These are phyloP conservation scores for Gynandropsis gynandra DNA, from an alignment of 345 rosid genomes.

Conservation along the genomic window DNA sequence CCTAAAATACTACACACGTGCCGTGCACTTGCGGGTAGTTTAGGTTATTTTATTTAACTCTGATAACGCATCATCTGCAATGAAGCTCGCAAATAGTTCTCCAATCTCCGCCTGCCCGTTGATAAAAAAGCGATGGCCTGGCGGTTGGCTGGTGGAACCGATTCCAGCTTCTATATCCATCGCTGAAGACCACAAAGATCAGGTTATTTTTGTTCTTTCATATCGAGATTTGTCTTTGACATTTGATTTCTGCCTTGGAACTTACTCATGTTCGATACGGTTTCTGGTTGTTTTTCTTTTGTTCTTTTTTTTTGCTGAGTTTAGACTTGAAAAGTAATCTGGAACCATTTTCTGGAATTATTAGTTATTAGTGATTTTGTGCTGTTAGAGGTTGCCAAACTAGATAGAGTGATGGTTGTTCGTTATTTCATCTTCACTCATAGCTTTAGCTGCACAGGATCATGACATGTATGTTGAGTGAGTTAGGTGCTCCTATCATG, in stretches of 20 bases:
- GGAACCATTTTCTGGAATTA: background rate
- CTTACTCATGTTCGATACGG: background rate
- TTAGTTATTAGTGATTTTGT: no score
- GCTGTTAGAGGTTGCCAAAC: no score
- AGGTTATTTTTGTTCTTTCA: slow-evolving; percentile 42
- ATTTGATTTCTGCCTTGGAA: no score
- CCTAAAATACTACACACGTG: no score
- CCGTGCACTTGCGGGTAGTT: no score
- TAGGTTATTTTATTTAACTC: no score
- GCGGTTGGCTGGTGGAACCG: no score
- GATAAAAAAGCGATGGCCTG: no score
- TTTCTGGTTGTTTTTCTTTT: slow-evolving; percentile 11
- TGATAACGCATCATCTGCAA: no score
- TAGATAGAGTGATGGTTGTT: slow-evolving; percentile 18
- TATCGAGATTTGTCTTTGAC: background rate
- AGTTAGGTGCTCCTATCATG: slow-evolving; percentile 5
- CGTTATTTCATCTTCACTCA: background rate
- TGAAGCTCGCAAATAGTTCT: no score
- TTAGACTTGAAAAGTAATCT: slow-evolving; percentile 1
- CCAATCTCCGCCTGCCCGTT: no score
- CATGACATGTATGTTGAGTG: background rate
- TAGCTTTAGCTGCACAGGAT: slow-evolving; percentile 3
- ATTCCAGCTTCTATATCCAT: slow-evolving; percentile 70
- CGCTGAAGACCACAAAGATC: slow-evolving; percentile 73
- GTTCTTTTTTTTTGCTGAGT: no score